Conservation (phyloP, 2,329 filamentous ascomycete species). For the Trichoderma hamatum region DNA sequence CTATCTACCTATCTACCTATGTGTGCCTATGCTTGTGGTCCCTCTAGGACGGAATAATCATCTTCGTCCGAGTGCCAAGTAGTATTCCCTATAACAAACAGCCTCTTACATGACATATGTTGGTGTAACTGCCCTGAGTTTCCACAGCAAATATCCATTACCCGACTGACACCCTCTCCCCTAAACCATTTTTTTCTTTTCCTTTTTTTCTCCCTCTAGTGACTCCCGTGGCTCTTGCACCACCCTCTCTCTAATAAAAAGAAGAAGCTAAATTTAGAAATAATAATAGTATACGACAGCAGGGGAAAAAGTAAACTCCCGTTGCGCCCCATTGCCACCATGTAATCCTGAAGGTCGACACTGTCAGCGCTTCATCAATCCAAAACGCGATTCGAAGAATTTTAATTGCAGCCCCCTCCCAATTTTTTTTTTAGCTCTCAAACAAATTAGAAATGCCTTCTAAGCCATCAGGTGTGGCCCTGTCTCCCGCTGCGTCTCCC, state of each 20-base stretch:
- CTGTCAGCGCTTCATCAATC: neutral
- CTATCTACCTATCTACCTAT: too few relatives aligned
- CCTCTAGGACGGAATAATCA: neutral
- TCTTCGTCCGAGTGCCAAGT: neutral
- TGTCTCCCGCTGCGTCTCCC: slow-evolving; percentile 31
- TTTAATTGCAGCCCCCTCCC: neutral
- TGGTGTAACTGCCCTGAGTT: neutral
- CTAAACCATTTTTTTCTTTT: neutral
- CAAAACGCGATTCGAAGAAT: neutral
- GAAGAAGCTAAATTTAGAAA: neutral
- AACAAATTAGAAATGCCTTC: slow-evolving; percentile 60
- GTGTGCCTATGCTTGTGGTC: neutral
- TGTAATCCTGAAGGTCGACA: neutral
- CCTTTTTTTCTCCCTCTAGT: neutral
- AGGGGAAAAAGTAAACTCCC: slow-evolving; percentile 14
- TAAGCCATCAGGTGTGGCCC: slow-evolving; percentile 52
- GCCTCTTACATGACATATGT: neutral
- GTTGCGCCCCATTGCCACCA: slow-evolving; percentile 9
- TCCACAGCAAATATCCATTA: neutral
- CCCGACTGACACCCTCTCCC: neutral
- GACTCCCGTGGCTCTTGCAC: neutral
- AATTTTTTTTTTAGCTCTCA: slow-evolving; percentile 2
- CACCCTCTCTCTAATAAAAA: slow-evolving; percentile 1
- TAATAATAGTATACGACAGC: slow-evolving; percentile 2
- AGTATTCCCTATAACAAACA: neutral